These are phyloP conservation scores for Talaromyces pinophilus DNA, from an alignment of 2,329 filamentous ascomycete species.

Conservation along the genomic window DNA sequence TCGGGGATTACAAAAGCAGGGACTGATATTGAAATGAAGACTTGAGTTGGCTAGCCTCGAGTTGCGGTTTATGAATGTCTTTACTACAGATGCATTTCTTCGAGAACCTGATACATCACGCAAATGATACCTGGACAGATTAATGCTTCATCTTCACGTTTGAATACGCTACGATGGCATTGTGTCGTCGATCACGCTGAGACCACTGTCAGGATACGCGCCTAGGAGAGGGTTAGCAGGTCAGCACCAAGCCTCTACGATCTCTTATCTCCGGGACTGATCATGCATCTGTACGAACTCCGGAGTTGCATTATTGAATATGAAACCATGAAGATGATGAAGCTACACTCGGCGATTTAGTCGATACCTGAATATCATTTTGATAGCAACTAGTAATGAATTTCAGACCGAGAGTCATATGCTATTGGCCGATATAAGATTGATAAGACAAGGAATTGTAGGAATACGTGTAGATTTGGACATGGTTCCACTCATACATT, in stretches of 20 bases:
- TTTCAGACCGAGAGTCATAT: background rate
- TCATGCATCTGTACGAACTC: background rate
- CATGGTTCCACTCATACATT: background rate
- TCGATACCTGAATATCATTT: background rate
- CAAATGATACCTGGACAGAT: background rate
- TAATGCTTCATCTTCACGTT: background rate
- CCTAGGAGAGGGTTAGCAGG: background rate
- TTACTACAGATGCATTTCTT: background rate
- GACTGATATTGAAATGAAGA: constrained; percentile 33
- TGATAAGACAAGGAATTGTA: too few relatives aligned
- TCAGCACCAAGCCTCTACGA: background rate
- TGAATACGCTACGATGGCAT: background rate
- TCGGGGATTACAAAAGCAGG: constrained; percentile 16
- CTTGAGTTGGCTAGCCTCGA: constrained; percentile 19
- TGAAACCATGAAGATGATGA: background rate
- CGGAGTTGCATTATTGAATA: background rate
- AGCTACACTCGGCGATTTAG: background rate
- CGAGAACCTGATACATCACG: background rate
- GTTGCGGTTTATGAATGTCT: background rate
- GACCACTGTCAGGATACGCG: background rate
- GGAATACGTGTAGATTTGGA: background rate
- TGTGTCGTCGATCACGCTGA: background rate
- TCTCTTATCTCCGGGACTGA: background rate
- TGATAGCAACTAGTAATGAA: background rate
- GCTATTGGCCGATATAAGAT: background rate